Evolutionary conservation across 2,329 filamentous ascomycete genomes (phyloP).

Genomic region (Cladosporium sp.): DNA sequence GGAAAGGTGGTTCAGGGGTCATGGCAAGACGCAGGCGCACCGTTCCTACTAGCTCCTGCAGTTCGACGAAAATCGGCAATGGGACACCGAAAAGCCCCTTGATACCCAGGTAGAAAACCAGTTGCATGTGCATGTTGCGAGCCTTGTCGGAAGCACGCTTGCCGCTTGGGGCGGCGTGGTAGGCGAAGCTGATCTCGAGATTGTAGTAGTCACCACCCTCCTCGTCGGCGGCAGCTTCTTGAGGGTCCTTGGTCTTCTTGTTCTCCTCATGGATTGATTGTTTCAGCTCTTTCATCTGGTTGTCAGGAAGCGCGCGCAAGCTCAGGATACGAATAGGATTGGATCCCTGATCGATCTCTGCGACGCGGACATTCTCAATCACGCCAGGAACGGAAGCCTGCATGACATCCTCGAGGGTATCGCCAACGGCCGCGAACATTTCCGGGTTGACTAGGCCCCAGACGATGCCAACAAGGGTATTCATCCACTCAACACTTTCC

Average conservation of each 20-base stretch:
- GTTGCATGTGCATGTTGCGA: slow-evolving; percentile 93
- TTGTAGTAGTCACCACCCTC: slow-evolving; percentile 92
- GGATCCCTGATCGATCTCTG: slow-evolving; percentile 88
- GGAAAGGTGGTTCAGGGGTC: slow-evolving; percentile 83
- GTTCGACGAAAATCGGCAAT: slow-evolving; percentile 79
- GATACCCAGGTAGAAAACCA: slow-evolving; percentile 88
- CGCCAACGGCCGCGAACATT: slow-evolving; percentile 87
- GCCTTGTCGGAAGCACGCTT: slow-evolving; percentile 64
- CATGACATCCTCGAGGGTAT: slow-evolving; percentile 94
- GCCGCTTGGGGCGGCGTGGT: slow-evolving; percentile 74
- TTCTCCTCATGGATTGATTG: slow-evolving; percentile 73
- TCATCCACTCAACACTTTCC: slow-evolving; percentile 91
- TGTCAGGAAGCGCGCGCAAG: slow-evolving; percentile 76
- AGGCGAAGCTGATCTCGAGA: slow-evolving; percentile 81
- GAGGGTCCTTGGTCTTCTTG: slow-evolving; percentile 71
- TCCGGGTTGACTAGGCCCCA: slow-evolving; percentile 94
- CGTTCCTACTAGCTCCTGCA: slow-evolving; percentile 86
- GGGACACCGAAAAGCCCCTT: slow-evolving; percentile 85
- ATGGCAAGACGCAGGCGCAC: slow-evolving; percentile 76
- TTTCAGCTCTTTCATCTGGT: slow-evolving; percentile 74
- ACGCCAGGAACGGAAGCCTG: slow-evolving; percentile 85
- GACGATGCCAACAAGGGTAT: slow-evolving; percentile 72
- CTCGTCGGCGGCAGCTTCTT: slow-evolving; percentile 82
- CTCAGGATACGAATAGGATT: slow-evolving; percentile 87
- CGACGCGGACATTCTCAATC: slow-evolving; percentile 90